Base-by-base conservation (phyloP, 2,329 filamentous ascomycete genomes). In the Penicillium corylophilum region DNA sequence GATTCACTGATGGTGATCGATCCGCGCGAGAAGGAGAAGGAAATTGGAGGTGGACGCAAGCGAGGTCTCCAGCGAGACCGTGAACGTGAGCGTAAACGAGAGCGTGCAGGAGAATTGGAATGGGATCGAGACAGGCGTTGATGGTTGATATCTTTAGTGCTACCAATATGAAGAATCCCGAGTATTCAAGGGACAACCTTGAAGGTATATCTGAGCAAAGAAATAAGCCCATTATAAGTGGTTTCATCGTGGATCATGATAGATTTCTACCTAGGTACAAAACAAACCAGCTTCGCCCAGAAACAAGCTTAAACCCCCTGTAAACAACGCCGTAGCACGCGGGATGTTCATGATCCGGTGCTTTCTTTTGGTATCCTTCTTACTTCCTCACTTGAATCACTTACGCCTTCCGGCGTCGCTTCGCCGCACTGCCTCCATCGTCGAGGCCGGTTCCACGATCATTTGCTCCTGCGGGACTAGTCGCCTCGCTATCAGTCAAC, bases 1-100 rank as follows among this genome's bases (percentile, higher is more conserved):
- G 72, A 75, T 55, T 69, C 67, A n/a, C 72, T 96, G 39, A 83
- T 95, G 41, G 91, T 97, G 3, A 96, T 97, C 71, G 94, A 99
- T 75, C 92, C 92, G 1, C 78, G 90, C 50, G 90, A 92, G 69
- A 90, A 89, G 69, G 87, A 88, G 40, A 85, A 83, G 67, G 87
- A 87, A 35, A 77, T 95, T 35, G 80, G 84, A 64, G 84, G 82
- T 67, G 83, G 77, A 60, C 80, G 80, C 10, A 79, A 82, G 57
- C 79, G 81, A 55, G 85, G 84, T 50, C 65, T 71, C 18, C 67
- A 69, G 45, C 64, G 71, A 42, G 72, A 73, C 52, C 63, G 68
- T 13, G 68, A 71, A 38, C 57, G 68, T n/a, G 71, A 74, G 50
- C 56, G 70, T 49, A 72, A 71, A 59, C 62, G 58, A 18, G 69